phyloP scores from a whole-genome alignment of 106 monocot species.

The Agapanthus africanus region DNA sequence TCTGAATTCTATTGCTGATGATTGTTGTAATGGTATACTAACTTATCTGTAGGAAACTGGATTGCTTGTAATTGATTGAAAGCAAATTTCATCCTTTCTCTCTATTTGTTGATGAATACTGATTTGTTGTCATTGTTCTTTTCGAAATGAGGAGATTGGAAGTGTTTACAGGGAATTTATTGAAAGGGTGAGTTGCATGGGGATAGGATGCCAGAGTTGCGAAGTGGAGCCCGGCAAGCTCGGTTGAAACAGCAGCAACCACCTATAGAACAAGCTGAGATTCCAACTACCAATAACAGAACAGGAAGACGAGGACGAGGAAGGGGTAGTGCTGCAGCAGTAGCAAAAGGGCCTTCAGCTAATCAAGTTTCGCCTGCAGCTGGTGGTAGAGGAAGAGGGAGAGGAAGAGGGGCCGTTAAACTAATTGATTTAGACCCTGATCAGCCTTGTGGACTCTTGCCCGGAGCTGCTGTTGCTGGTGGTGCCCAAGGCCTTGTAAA shows the following conservation, averaged over 20 bases:
- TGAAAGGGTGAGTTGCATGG: slow-evolving; percentile 68
- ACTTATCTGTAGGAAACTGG: not conserved
- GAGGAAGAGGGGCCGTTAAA: slow-evolving; percentile 55
- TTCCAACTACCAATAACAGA: slow-evolving; percentile 19
- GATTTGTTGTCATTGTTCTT: too few species aligned
- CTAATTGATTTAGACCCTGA: slow-evolving; percentile 78
- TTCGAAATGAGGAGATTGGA: too few species aligned
- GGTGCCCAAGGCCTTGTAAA: slow-evolving; percentile 28
- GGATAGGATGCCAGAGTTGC: slow-evolving; percentile 96
- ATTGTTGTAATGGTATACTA: not conserved
- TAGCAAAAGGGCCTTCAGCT: slow-evolving; percentile 43
- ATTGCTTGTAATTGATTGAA: not conserved
- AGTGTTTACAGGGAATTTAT: too few species aligned
- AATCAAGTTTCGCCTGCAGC: slow-evolving; percentile 34
- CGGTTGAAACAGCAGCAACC: slow-evolving; percentile 39
- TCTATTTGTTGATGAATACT: too few species aligned
- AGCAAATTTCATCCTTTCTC: too few species aligned
- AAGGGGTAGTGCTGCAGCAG: slow-evolving; percentile 43
- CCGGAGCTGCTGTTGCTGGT: slow-evolving; percentile 46
- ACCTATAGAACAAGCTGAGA: slow-evolving; percentile 35
- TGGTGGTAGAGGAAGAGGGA: slow-evolving; percentile 56
- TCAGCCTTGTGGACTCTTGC: slow-evolving; percentile 52
- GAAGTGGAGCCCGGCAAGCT: slow-evolving; percentile 95
- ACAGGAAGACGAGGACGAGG: slow-evolving; percentile 71
- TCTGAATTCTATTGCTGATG: not conserved